phyloP scores from a whole-genome alignment of 1,284 basidiomycete species.

The Mycena citricolor region DNA sequence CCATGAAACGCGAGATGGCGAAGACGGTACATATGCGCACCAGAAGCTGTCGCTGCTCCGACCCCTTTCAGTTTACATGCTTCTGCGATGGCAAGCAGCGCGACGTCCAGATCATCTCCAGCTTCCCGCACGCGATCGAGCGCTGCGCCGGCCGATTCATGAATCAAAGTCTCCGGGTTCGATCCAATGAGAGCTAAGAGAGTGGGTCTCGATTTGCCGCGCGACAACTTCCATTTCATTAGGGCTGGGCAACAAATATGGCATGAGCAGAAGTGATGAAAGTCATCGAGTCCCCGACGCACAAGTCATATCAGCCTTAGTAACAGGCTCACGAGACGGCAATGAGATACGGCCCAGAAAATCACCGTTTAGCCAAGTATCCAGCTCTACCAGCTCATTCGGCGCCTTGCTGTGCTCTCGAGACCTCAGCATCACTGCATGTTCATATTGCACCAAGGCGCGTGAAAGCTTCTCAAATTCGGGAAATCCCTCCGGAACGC shows the following conservation, averaged over 20 bases:
- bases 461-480: constrained; percentile 2
- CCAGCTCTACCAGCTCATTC: constrained; percentile 10
- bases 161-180: constrained; percentile 13
- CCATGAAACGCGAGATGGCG: neutral
- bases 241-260: constrained; percentile 5
- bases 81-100: constrained; percentile 11
- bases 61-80: constrained; percentile 19
- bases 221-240: constrained; percentile 22
- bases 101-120: constrained; percentile 11
- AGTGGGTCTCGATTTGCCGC: constrained; percentile 20
- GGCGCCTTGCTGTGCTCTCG: constrained; percentile 14
- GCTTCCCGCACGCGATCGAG: constrained; percentile 7
- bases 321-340: constrained; percentile 8
- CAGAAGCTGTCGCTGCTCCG: constrained; percentile 21
- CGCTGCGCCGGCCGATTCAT: constrained; percentile 8
- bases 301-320: constrained; percentile 18
- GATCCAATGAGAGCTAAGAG: constrained; percentile 14
- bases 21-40: neutral
- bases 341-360: constrained; percentile 9
- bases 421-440: constrained; percentile 14
- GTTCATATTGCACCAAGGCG: constrained; percentile 5
- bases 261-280: neutral
- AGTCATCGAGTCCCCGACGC: too few species aligned
- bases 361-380: constrained; percentile 14
- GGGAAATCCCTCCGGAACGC: too few species aligned